Percentiles rank a stretch among this genome's conserved stretches.
Conservation (phyloP, 805 yeast species). For the Ogataea parapolymorpha region DNA sequence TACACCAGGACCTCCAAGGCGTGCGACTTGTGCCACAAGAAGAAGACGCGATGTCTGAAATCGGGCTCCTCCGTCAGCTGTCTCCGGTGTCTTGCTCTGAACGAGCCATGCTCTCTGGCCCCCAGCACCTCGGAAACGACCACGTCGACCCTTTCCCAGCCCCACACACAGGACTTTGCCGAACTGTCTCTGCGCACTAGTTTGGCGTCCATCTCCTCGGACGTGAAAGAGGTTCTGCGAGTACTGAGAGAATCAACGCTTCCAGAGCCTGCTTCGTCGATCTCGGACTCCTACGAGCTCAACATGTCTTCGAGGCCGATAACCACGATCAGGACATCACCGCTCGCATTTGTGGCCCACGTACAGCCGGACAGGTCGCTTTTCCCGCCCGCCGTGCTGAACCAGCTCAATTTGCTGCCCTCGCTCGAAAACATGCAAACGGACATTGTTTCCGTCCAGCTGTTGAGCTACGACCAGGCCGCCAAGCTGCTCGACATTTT, state of each 20-base stretch:
- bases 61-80: slow-evolving; percentile 48
- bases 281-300: slow-evolving; percentile 2
- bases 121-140: slow-evolving; percentile 14
- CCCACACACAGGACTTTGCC: neutral
- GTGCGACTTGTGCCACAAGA: slow-evolving; percentile 32
- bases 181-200: neutral
- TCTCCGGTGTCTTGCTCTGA: slow-evolving; percentile 54
- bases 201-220: slow-evolving; percentile 10
- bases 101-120: slow-evolving; percentile 51
- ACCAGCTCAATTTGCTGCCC: slow-evolving; percentile 13
- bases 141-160: neutral
- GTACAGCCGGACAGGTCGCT: slow-evolving; percentile 32
- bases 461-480: slow-evolving; percentile 48
- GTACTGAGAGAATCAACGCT: slow-evolving; percentile 8
- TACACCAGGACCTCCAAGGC: slow-evolving; percentile 31
- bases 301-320: slow-evolving; percentile 15
- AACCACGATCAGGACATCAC: slow-evolving; percentile 39
- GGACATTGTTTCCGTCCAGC: slow-evolving; percentile 50
- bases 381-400: slow-evolving; percentile 20
- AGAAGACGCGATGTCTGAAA: slow-evolving; percentile 55
- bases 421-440: slow-evolving; percentile 11
- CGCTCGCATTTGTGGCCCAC: slow-evolving; percentile 40
- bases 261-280: slow-evolving; percentile 8
- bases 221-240: slow-evolving; percentile 14
- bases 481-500: slow-evolving; percentile 52